Evolutionary conservation across 495 filamentous ascomycete genomes (phyloP), one percentile per base, ranked within the genome.

Genomic region (Staphylotrichum longicolle): DNA sequence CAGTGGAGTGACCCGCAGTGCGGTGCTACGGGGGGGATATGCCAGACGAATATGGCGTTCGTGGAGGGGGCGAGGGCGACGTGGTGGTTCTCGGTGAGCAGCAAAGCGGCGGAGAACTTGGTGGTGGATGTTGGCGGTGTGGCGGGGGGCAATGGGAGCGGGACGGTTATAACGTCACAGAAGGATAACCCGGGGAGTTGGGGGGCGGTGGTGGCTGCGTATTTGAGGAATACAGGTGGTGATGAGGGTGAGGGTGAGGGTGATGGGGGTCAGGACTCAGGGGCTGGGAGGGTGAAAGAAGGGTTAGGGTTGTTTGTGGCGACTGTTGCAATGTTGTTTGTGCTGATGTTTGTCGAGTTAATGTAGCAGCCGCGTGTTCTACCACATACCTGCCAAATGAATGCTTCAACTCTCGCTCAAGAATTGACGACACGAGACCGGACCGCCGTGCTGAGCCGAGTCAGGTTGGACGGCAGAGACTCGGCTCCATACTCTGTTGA

Each of bases 141-240:
- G 9, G 67, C 62, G 3, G 61, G 55, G 12, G 44, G 34, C 7
- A 9, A 44, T 8, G 41, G 54, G 27, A 35, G 40, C 41, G 54
- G 60, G 46, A 66, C 68, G 2, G 68, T 79, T 20, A 74, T 69
- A 6, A 74, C 69, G 7, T 70, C 63, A 42, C 69, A 78, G 70
- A 58, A 68, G 39, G 72, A 72, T 30, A 77, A 80, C 63, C 63
- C 67, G 12, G 80, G 81, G 47, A 72, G 78, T 10, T 82, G 78
- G 78, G 80, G 79, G 14, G 80, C 71, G 10, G 62, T 59, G 45
- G 32, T 73, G 42, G 69, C 67, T n/a, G 67, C 69, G 14, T 73
- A 73, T 60, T 52, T 71, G 35, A 62, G 59, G 42, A 45, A 62
- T 45, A 34, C 53, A 30, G 60, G 48, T 4, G 40, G 44, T 35